A percentile compares a stretch with the other conserved stretches of the same genome.
Conservation (phyloP, 2,329 filamentous ascomycete species). For the Geosmithia morbida region DNA sequence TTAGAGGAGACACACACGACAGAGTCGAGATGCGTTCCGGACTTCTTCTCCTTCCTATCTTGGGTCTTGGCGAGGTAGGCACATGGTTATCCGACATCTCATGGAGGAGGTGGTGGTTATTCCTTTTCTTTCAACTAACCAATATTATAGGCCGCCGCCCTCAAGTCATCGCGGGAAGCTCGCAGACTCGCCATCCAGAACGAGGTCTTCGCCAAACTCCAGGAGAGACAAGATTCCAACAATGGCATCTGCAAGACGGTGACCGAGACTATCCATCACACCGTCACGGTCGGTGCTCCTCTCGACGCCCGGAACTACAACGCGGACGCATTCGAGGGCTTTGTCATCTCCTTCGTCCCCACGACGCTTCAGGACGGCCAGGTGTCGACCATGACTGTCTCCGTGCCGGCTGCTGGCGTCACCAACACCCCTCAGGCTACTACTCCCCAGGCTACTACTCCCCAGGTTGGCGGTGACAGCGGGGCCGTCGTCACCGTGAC, state of each 20-base stretch:
- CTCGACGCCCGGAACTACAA: background rate
- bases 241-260: conserved; percentile 2
- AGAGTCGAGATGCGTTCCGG: background rate
- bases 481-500: no score
- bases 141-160: background rate
- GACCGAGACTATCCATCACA: conserved; percentile 5
- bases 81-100: background rate
- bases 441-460: background rate
- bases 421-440: no score
- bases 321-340: conserved; percentile 1
- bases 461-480: background rate
- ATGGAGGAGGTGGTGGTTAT: no score
- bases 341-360: background rate
- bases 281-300: conserved; percentile 4
- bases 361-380: background rate
- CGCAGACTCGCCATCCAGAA: background rate
- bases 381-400: no score
- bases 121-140: background rate
- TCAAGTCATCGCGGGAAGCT: background rate
- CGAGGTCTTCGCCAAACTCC: background rate
- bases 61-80: background rate
- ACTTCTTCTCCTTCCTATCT: background rate
- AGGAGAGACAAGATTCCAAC: background rate
- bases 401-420: no score
- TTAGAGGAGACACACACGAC: background rate